Evolutionary conservation across 1,284 basidiomycete species (phyloP).

Genomic region (Clitocybe nebularis): DNA sequence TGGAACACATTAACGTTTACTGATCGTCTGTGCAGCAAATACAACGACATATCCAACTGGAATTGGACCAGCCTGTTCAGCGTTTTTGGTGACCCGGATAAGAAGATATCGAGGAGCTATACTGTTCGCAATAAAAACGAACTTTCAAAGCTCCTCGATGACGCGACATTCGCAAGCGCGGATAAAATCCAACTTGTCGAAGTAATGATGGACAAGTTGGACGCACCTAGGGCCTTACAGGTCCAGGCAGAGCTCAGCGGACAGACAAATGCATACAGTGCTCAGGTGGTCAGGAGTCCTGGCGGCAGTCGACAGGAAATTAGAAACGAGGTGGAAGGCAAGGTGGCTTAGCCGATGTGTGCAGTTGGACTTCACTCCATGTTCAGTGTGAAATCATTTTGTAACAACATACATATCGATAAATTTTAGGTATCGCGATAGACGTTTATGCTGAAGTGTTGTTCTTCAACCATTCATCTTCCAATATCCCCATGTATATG

Average conservation of each 20-base stretch:
- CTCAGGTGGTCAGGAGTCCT: background rate
- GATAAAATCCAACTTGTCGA: constrained; percentile 76
- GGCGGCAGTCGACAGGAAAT: background rate
- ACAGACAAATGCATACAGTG: constrained; percentile 41
- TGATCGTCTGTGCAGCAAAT: constrained; percentile 42
- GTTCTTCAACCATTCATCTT: constrained; percentile 19
- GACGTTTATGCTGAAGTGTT: background rate
- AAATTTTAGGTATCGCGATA: too few species aligned
- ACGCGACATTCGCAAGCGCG: constrained; percentile 53
- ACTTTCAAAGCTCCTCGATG: constrained; percentile 58
- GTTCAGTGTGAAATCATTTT: too few species aligned
- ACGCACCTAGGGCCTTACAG: constrained; percentile 67
- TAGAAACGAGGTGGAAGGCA: background rate
- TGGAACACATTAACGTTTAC: constrained; percentile 6
- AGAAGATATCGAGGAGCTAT: constrained; percentile 59
- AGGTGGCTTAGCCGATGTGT: background rate
- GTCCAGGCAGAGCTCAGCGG: constrained; percentile 42
- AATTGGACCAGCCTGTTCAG: constrained; percentile 61
- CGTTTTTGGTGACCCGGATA: constrained; percentile 53
- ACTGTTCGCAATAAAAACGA: constrained; percentile 62
- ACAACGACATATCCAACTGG: constrained; percentile 75
- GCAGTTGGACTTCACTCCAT: too few species aligned
- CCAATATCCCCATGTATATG: constrained; percentile 21
- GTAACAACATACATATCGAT: background rate
- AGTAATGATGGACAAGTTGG: constrained; percentile 69